Conservation (phyloP, 2,329 filamentous ascomycete species). For the Fusarium albosuccineum region DNA sequence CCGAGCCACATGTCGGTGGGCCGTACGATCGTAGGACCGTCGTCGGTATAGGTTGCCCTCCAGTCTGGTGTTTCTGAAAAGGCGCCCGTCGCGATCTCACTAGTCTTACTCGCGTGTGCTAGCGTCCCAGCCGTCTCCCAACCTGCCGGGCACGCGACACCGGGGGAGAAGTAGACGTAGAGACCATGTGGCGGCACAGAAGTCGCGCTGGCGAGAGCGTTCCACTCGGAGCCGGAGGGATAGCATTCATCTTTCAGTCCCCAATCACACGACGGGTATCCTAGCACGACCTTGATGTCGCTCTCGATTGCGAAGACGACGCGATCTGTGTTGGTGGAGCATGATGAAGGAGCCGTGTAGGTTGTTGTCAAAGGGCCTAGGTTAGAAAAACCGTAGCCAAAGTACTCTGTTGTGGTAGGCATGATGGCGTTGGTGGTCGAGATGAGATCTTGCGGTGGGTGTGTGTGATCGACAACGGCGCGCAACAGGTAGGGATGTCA, state of each 20-base stretch:
- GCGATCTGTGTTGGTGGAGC: background rate
- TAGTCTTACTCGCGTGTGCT: background rate
- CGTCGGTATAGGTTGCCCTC: background rate
- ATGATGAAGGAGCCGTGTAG: conserved; percentile 7
- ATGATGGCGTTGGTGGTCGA: background rate
- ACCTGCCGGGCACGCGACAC: background rate
- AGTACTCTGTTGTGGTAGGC: conserved; percentile 5
- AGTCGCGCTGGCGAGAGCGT: background rate
- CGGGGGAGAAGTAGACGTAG: background rate
- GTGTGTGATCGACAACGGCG: too few species aligned
- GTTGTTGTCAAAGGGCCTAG: conserved; percentile 6
- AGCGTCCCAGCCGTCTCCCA: background rate
- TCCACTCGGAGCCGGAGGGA: background rate
- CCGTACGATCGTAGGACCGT: background rate
- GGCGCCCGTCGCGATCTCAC: background rate
- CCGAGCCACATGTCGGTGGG: background rate
- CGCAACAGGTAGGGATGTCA: too few species aligned
- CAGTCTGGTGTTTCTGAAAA: background rate
- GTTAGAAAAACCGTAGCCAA: background rate
- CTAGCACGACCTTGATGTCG: background rate
- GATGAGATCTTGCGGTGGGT: too few species aligned
- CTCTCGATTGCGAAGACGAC: background rate
- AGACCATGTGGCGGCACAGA: background rate
- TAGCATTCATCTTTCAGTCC: background rate
- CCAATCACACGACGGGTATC: background rate